Conservation (phyloP, 352 stramenopile species). For the Phytopythium ostracodes region DNA sequence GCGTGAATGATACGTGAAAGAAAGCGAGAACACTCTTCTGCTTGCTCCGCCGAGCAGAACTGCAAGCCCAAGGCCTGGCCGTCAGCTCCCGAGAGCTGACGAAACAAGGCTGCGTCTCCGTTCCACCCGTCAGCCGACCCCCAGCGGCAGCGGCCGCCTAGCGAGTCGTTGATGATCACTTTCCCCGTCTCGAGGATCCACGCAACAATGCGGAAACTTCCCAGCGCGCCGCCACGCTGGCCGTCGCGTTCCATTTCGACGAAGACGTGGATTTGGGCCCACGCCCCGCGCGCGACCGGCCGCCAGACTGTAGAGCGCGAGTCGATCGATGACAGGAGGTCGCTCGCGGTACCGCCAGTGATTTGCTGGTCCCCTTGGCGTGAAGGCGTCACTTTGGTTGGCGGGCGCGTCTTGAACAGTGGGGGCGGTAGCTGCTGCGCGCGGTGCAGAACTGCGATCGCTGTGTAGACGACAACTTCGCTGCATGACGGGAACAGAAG, state of each 20-base stretch:
- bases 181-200: slow-evolving; percentile 54
- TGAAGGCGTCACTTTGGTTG: not conserved
- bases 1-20: slow-evolving; percentile 38
- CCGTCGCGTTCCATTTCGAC: slow-evolving; percentile 32
- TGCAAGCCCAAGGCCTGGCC: slow-evolving; percentile 42
- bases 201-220: slow-evolving; percentile 45
- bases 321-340: not conserved
- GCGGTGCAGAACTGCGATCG: slow-evolving; percentile 17
- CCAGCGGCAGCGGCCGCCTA: slow-evolving; percentile 39
- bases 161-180: slow-evolving; percentile 49
- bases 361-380: not conserved
- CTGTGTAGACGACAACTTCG: slow-evolving; percentile 24
- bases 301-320: slow-evolving; percentile 17
- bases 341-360: not conserved
- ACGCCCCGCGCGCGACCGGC: slow-evolving; percentile 35
- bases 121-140: slow-evolving; percentile 18
- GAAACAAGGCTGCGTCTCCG: slow-evolving; percentile 14
- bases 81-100: slow-evolving; percentile 34
- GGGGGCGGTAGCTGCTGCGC: not conserved
- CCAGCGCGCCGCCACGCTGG: slow-evolving; percentile 16
- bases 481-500: slow-evolving; percentile 4
- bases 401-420: not conserved
- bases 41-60: slow-evolving; percentile 39
- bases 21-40: slow-evolving; percentile 46
- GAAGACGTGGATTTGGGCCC: slow-evolving; percentile 53